Conservation (phyloP, 306 rosid species). For the Trichosanthes cucumerina region DNA sequence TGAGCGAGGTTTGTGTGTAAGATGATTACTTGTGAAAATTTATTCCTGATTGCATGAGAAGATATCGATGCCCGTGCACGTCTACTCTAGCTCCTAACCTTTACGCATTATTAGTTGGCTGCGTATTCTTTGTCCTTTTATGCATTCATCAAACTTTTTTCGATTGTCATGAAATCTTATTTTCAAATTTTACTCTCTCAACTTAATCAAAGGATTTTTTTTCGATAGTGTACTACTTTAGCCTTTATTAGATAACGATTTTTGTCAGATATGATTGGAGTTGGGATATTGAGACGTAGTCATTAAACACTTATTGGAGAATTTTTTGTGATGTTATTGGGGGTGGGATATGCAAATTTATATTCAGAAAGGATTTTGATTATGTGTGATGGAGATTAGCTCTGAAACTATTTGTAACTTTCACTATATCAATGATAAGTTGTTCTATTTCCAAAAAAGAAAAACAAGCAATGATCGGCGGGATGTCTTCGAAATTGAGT, state of each 20-base stretch:
- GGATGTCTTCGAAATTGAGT: not conserved
- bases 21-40: not conserved
- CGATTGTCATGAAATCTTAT: not conserved
- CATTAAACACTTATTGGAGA: not conserved
- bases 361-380: not conserved
- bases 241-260: not conserved
- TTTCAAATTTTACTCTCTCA: not conserved
- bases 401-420: not conserved
- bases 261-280: not conserved
- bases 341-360: not conserved
- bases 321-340: not conserved
- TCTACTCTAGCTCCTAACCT: not conserved
- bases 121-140: not conserved
- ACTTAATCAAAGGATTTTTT: not conserved
- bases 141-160: not conserved
- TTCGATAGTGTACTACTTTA: not conserved
- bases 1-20: conserved; percentile 69
- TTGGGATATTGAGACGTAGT: not conserved
- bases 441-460: not conserved
- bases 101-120: not conserved
- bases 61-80: not conserved
- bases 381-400: not conserved
- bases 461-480: not conserved
- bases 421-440: not conserved
- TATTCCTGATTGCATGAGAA: not conserved